phyloP scores from a whole-genome alignment of 306 rosid species.

The Vigna mungo region DNA sequence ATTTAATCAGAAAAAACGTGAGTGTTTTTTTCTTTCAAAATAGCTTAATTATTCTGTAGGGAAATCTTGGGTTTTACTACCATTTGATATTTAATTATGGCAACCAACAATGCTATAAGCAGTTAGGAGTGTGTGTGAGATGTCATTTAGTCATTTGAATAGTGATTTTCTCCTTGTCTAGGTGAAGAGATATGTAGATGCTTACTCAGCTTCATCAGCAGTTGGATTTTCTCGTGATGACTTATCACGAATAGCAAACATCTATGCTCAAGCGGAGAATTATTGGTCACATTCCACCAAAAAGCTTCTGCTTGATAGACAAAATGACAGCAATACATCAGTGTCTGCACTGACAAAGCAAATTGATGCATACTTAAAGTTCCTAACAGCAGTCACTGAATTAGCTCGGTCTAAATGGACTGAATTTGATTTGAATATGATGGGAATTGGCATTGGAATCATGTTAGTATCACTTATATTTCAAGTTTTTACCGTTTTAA shows the following conservation, averaged over 20 bases:
- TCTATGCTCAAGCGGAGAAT: conserved; percentile 72
- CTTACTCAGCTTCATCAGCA: conserved; percentile 84
- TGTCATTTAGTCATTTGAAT: conserved; percentile 41
- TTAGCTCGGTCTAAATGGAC: conserved; percentile 98
- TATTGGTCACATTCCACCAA: conserved; percentile 65
- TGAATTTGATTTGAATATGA: conserved; percentile 84
- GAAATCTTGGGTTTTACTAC: conserved; percentile 29
- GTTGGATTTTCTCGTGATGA: conserved; percentile 94
- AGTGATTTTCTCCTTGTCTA: conserved; percentile 46
- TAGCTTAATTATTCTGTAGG: conserved; percentile 23
- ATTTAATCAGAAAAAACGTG: no score
- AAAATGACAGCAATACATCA: conserved; percentile 50
- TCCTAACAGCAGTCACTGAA: conserved; percentile 76
- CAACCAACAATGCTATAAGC: conserved; percentile 24
- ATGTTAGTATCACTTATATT: conserved; percentile 70
- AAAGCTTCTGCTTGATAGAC: conserved; percentile 52
- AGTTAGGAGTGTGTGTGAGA: not conserved
- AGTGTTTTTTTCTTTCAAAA: conserved; percentile 22
- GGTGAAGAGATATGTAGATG: conserved; percentile 93
- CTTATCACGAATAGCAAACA: conserved; percentile 60
- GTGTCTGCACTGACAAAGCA: conserved; percentile 69
- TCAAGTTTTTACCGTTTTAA: conserved; percentile 69
- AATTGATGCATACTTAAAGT: conserved; percentile 69
- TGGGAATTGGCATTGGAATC: conserved; percentile 80
- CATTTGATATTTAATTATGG: conserved; percentile 34